Evolutionary conservation across 345 rosid species (phyloP).

Genomic region (Eucalyptus pauciflora): DNA sequence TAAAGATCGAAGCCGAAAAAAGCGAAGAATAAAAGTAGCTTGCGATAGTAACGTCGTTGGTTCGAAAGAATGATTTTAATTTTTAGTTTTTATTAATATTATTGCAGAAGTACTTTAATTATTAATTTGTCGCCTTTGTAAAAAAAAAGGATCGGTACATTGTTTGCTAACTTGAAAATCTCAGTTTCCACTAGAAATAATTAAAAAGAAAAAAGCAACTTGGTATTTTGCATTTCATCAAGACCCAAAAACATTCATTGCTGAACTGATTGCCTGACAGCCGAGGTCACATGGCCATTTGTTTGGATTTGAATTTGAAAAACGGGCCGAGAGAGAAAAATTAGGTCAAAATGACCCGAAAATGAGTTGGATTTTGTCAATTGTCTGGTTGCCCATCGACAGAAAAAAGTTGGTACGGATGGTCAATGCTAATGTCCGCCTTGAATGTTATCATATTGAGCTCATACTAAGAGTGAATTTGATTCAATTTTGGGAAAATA

Average conservation of each 20-base stretch:
- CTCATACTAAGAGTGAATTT: too few relatives aligned
- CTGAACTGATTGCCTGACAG: background rate
- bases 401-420: background rate
- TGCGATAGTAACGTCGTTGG: background rate
- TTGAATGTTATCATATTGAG: too few relatives aligned
- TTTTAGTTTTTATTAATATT: background rate
- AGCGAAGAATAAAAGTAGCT: background rate
- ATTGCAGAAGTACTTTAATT: background rate
- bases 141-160: background rate
- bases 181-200: background rate
- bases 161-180: background rate
- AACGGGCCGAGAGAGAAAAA: background rate
- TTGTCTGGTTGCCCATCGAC: background rate
- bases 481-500: fast-evolving
- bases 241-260: background rate
- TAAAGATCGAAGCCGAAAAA: too few relatives aligned
- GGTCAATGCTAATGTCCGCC: background rate
- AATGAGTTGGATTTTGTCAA: background rate
- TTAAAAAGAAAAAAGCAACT: background rate
- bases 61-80: background rate
- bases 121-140: background rate
- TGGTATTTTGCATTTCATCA: background rate
- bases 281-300: background rate
- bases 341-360: background rate
- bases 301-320: background rate